Conservation (phyloP, 2,329 filamentous ascomycete species). For the Colletotrichum cordylinicola region DNA sequence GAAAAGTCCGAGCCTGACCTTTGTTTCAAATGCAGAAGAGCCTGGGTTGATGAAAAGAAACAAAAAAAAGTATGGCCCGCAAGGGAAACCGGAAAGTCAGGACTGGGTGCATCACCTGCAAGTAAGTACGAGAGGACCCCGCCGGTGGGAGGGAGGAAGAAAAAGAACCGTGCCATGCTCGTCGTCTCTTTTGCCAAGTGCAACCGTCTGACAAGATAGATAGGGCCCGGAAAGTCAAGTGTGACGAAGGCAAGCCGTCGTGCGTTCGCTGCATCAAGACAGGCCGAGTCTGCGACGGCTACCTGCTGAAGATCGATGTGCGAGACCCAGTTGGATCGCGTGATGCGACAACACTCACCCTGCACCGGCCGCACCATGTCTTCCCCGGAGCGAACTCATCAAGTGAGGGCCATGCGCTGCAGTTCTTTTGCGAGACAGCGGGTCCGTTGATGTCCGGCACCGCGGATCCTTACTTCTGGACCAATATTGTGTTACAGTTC, state of each 20-base stretch:
- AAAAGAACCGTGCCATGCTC: not conserved
- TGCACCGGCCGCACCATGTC: conserved; percentile 4
- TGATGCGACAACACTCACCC: conserved; percentile 21
- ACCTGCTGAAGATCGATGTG: conserved; percentile 32
- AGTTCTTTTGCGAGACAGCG: conserved; percentile 39
- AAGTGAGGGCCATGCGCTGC: conserved; percentile 31
- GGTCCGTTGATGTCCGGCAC: conserved; percentile 40
- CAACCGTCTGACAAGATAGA: not conserved
- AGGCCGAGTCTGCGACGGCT: conserved; percentile 63
- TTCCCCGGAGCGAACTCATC: conserved; percentile 14
- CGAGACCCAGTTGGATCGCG: conserved; percentile 19
- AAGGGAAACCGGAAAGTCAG: conserved; percentile 52
- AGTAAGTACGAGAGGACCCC: conserved; percentile 38
- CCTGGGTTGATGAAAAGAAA: not conserved
- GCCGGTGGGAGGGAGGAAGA: not conserved
- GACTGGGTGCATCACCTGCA: conserved; percentile 61
- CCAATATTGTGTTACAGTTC: conserved; percentile 48
- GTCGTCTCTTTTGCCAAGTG: not conserved
- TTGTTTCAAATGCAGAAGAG: not conserved
- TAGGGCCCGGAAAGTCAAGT: conserved; percentile 62
- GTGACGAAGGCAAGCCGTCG: conserved; percentile 58
- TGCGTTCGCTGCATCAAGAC: conserved; percentile 61
- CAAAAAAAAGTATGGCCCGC: conserved; percentile 27
- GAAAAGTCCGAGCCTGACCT: not conserved
- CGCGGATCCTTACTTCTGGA: conserved; percentile 52